These are phyloP conservation scores for Debaryomyces maramus DNA, from an alignment of 805 yeast species.

Conservation along the genomic window DNA sequence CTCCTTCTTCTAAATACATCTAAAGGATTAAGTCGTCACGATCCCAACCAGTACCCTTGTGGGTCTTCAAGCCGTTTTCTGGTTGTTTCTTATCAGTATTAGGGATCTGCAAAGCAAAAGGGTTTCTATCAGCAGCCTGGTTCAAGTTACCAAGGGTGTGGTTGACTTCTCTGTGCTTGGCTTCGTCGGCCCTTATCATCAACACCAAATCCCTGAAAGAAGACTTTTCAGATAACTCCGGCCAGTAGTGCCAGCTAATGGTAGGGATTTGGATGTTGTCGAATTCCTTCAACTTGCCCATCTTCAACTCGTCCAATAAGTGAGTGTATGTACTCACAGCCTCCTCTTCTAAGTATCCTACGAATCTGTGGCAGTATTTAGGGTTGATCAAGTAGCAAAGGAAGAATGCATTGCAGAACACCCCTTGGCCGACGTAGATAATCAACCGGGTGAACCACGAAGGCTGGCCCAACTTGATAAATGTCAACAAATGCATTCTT, in stretches of 20 bases:
- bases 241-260: slow-evolving; percentile 66
- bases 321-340: slow-evolving; percentile 71
- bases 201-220: slow-evolving; percentile 59
- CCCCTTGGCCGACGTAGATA: slow-evolving; percentile 66
- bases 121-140: slow-evolving; percentile 59
- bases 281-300: slow-evolving; percentile 51
- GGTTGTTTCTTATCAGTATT: slow-evolving; percentile 39
- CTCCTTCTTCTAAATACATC: too few relatives aligned
- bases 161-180: slow-evolving; percentile 77
- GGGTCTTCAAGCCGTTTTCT: slow-evolving; percentile 30
- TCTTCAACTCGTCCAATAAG: slow-evolving; percentile 52
- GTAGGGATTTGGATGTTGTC: slow-evolving; percentile 49
- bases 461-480: slow-evolving; percentile 64
- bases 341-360: slow-evolving; percentile 76
- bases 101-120: slow-evolving; percentile 53
- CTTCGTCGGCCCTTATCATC: slow-evolving; percentile 72
- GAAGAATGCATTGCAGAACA: slow-evolving; percentile 67
- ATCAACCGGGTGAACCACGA: slow-evolving; percentile 54
- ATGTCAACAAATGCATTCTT: slow-evolving; percentile 72
- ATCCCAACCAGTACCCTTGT: slow-evolving; percentile 43
- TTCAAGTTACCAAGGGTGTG: slow-evolving; percentile 70
- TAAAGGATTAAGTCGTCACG: slow-evolving; percentile 34
- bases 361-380: slow-evolving; percentile 68
- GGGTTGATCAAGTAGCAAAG: slow-evolving; percentile 59
- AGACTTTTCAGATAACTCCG: slow-evolving; percentile 48